A percentile compares a stretch with the other conserved stretches of the same genome.
Evolutionary conservation across 164 flowering plant genomes (phyloP).

Genomic region (Kingdonia uniflora): DNA sequence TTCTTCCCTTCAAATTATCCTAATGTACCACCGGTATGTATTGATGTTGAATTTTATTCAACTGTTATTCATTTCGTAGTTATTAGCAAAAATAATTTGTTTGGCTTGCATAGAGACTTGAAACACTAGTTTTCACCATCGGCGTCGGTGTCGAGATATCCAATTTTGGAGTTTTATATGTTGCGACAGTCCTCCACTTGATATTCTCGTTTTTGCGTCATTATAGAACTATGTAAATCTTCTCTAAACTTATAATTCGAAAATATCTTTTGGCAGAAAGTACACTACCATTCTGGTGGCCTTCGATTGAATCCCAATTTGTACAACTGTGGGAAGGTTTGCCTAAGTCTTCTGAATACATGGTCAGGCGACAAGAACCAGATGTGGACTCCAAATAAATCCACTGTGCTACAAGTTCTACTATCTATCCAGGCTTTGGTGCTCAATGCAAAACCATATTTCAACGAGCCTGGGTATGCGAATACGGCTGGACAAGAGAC

Average conservation of each 20-base stretch:
- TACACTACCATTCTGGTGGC: constrained; percentile 73
- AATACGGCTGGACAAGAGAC: constrained; percentile 17
- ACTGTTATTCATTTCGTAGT: neutral
- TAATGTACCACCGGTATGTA: constrained; percentile 39
- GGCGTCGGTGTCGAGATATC: too few relatives aligned
- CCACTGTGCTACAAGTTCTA: constrained; percentile 78
- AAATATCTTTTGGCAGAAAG: constrained; percentile 37
- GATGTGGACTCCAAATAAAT: constrained; percentile 60
- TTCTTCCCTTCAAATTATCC: constrained; percentile 20
- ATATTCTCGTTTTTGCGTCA: too few relatives aligned
- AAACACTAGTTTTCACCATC: too few relatives aligned
- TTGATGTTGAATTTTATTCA: neutral
- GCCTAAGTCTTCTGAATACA: constrained; percentile 89
- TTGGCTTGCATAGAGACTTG: too few relatives aligned
- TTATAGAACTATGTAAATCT: too few relatives aligned
- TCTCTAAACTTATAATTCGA: neutral
- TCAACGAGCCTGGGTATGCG: constrained; percentile 78
- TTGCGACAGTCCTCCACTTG: too few relatives aligned
- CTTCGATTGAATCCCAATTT: constrained; percentile 79
- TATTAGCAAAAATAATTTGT: too few relatives aligned
- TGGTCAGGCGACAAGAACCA: constrained; percentile 59
- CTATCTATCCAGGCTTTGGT: constrained; percentile 86
- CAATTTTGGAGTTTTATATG: too few relatives aligned
- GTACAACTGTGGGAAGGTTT: constrained; percentile 74
- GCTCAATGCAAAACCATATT: constrained; percentile 75